Percentiles rank a stretch among this genome's conserved stretches.
Evolutionary conservation across 208 protist species (phyloP).

Genomic region (Leishmania tropica): DNA sequence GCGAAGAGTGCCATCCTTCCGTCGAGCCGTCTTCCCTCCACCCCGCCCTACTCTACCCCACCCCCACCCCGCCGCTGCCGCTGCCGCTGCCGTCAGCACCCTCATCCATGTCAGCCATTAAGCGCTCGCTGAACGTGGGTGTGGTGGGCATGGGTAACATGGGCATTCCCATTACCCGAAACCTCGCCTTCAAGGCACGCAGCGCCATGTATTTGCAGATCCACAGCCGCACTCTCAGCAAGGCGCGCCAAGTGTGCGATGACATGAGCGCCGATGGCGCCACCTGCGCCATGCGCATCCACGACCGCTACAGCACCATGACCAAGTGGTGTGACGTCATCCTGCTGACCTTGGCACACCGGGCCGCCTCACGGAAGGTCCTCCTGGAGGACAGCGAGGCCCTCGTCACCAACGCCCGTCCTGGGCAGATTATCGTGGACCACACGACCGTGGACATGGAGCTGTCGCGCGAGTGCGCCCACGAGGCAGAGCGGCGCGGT

Average conservation of each 20-base stretch:
- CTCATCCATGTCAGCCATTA: constrained; percentile 43
- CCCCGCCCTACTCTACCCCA: not conserved
- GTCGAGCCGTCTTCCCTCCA: not conserved
- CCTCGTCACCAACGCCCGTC: constrained; percentile 69
- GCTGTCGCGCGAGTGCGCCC: constrained; percentile 69
- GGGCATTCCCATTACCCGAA: constrained; percentile 83
- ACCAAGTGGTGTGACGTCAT: constrained; percentile 91
- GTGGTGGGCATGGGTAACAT: constrained; percentile 89
- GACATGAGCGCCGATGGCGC: constrained; percentile 83
- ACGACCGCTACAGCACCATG: constrained; percentile 80
- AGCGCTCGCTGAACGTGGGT: constrained; percentile 88
- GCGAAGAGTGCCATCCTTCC: not conserved
- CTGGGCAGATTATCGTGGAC: constrained; percentile 88
- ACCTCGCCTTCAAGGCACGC: constrained; percentile 88
- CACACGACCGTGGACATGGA: constrained; percentile 88
- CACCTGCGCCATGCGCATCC: constrained; percentile 85
- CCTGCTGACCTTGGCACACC: constrained; percentile 60
- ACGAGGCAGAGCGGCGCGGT: constrained; percentile 58
- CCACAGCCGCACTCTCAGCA: constrained; percentile 69
- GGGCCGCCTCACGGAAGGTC: constrained; percentile 49
- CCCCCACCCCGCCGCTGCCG: not conserved
- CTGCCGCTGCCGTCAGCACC: not conserved
- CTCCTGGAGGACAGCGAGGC: constrained; percentile 69
- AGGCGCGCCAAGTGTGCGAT: constrained; percentile 71
- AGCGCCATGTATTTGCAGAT: constrained; percentile 88